Percentiles rank a stretch among this genome's conserved stretches.
phyloP scores from a whole-genome alignment of 805 yeast species.

The Wickerhamiella lipophila region DNA sequence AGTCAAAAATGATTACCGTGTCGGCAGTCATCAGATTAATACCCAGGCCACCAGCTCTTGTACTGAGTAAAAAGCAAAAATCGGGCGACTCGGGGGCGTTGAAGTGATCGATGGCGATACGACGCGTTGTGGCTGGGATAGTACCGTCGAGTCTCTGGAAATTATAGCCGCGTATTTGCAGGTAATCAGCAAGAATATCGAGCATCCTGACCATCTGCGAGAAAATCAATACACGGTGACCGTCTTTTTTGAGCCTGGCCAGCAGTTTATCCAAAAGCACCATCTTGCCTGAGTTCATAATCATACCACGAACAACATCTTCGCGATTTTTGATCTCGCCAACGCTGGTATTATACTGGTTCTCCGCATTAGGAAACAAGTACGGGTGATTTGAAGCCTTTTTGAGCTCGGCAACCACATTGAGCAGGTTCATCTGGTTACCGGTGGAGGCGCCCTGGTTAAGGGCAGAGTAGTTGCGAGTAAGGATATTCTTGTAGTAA shows the following conservation, averaged over 20 bases:
- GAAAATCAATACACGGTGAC: constrained; percentile 89
- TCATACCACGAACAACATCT: constrained; percentile 71
- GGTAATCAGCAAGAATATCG: constrained; percentile 87
- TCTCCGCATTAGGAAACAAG: constrained; percentile 85
- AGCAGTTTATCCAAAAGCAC: constrained; percentile 82
- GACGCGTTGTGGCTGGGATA: constrained; percentile 82
- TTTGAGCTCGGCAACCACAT: constrained; percentile 89
- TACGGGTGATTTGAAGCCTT: constrained; percentile 97
- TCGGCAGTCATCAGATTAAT: constrained; percentile 98
- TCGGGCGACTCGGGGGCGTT: constrained; percentile 89
- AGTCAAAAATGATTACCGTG: constrained; percentile 93
- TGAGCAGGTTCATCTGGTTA: constrained; percentile 71
- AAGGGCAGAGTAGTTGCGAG: constrained; percentile 83
- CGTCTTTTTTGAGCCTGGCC: constrained; percentile 75
- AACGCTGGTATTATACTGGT: constrained; percentile 40
- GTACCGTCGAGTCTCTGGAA: constrained; percentile 97
- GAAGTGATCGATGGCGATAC: constrained; percentile 91
- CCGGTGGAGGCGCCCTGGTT: constrained; percentile 68
- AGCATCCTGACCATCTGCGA: constrained; percentile 96
- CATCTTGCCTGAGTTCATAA: constrained; percentile 98
- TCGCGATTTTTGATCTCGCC: constrained; percentile 52
- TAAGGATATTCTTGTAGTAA: constrained; percentile 84
- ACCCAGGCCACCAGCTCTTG: constrained; percentile 98
- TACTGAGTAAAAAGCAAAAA: constrained; percentile 76
- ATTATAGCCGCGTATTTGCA: constrained; percentile 71